A percentile compares a stretch with the other conserved stretches of the same genome.
These are phyloP conservation scores for Aurifilum marmelostoma DNA, from an alignment of 2,329 filamentous ascomycete species.

Conservation along the genomic window DNA sequence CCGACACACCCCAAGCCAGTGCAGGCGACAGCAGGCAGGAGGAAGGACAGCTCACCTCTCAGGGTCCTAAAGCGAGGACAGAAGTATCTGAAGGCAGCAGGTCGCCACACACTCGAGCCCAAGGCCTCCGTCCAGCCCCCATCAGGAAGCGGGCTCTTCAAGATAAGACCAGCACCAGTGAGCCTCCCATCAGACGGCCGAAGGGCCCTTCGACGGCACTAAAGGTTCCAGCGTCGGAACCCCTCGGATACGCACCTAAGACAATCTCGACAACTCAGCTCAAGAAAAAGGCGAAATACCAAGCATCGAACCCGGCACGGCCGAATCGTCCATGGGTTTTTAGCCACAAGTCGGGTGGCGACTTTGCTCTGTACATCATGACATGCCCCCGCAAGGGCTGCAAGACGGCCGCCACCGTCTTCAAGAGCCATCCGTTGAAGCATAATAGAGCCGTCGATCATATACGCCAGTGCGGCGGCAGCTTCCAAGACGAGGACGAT, in stretches of 20 bases:
- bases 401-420: not conserved
- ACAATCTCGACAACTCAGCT: not conserved
- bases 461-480: not conserved
- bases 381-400: conserved; percentile 1
- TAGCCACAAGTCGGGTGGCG: not conserved
- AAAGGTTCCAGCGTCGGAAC: not conserved
- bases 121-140: not conserved
- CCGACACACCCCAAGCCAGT: not conserved
- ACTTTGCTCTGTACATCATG: conserved; percentile 14
- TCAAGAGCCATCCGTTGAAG: not conserved
- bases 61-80: too few relatives aligned
- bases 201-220: not conserved
- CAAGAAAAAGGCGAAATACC: not conserved
- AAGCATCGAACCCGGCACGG: not conserved
- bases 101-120: not conserved
- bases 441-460: not conserved
- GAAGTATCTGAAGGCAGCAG: not conserved
- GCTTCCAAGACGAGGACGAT: not conserved
- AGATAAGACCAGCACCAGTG: not conserved
- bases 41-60: too few relatives aligned
- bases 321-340: not conserved
- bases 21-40: too few relatives aligned
- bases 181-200: not conserved
- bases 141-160: not conserved
- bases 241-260: not conserved